These are phyloP conservation scores for Kwoniella dejecticola DNA, from an alignment of 768 basidiomycete species.

Conservation along the genomic window DNA sequence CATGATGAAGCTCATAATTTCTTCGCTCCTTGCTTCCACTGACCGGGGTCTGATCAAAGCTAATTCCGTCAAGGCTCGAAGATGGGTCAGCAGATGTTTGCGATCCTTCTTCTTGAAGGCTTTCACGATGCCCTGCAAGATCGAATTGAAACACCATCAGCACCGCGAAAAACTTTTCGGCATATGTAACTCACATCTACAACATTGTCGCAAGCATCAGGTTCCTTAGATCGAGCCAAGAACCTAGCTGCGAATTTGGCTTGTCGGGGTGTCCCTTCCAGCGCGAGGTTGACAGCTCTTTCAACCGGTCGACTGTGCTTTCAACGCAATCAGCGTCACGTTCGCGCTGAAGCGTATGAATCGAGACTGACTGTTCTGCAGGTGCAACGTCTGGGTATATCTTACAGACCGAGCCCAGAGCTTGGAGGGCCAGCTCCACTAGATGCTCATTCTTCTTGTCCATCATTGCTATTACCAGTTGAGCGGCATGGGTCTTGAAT, in stretches of 20 bases:
- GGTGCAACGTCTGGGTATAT: constrained; percentile 65
- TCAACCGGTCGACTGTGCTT: constrained; percentile 67
- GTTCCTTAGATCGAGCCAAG: constrained; percentile 64
- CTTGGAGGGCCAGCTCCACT: constrained; percentile 74
- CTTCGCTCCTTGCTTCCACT: constrained; percentile 77
- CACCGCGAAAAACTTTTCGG: too few relatives aligned
- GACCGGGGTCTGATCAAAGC: constrained; percentile 68
- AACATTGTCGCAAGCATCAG: constrained; percentile 61
- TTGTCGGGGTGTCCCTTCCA: constrained; percentile 65
- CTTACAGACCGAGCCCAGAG: constrained; percentile 68
- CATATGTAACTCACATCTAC: constrained; percentile 63
- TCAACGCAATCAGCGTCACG: background rate
- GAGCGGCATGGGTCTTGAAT: constrained; percentile 71
- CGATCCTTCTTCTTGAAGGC: constrained; percentile 6
- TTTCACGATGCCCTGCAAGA: constrained; percentile 12
- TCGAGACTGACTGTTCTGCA: constrained; percentile 66
- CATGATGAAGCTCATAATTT: constrained; percentile 68
- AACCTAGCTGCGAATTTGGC: constrained; percentile 86
- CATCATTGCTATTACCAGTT: constrained; percentile 72
- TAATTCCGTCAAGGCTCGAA: constrained; percentile 74
- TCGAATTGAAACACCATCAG: too few relatives aligned
- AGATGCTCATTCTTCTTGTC: constrained; percentile 61
- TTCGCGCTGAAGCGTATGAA: background rate
- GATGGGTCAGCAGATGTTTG: constrained; percentile 47
- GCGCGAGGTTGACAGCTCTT: constrained; percentile 64